Base-by-base conservation (phyloP, 164 flowering plant species). In the Vitis cinerea region DNA sequence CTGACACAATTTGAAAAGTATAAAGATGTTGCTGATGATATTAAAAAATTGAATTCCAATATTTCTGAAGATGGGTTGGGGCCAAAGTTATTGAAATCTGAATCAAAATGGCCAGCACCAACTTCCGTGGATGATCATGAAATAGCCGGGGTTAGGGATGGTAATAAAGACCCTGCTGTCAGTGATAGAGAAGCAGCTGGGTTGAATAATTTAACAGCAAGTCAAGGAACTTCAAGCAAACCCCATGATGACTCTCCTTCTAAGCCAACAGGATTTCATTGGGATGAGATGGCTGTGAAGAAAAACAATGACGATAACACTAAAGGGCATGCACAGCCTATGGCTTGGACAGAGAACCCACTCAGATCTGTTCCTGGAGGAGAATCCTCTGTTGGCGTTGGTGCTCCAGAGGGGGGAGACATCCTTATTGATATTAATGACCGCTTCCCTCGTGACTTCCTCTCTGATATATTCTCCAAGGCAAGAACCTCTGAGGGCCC, bases 391-490 rank as follows among this genome's bases (percentile, higher is more conserved):
- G 75, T 15, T 73, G 71, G 23, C 60, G 63, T 53, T 58, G 58
- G 86, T 50, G 67, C 68, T 19, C 66, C 73, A 13, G 80, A 74
- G 77, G 80, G 75, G 48, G 91, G 83, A 61, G 91, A 88, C 77
- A 90, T 92, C 63, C 74, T 85, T 66, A 89, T 93, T 77, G 95
- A 96, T 75, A 89, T 93, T 65, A 83, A 96, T 78, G 98, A 95
- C 17, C 85, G 93, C 7, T 90, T 91, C 70, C 94, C 98, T 64
- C 90, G 85, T 68, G 94, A 92, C 82, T 74, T 96, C 60, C 90
- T 96, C 56, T 86, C 97, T 70, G 99, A 87, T 70, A 85, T 93
- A 69, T 91, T 93, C 71, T 85, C 86, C 8, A 82, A 75, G 64
- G 94, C 87, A 71, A 72, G 78, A 77, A 54, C 67, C 44, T 63